These are phyloP conservation scores for Azolla pinnata DNA, from an alignment of 75 land plant genomes.

Conservation along the genomic window DNA sequence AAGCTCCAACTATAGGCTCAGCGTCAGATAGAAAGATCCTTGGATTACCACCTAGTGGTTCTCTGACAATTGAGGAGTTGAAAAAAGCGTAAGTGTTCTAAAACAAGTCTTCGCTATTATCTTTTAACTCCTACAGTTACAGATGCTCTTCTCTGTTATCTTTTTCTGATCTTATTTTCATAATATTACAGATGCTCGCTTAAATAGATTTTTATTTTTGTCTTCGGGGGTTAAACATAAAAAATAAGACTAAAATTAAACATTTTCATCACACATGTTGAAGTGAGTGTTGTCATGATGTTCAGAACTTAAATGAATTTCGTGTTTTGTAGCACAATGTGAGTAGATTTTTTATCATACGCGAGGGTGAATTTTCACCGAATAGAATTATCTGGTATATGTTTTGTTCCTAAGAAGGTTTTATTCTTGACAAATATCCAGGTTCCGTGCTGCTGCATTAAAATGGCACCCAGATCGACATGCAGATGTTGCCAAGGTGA, in stretches of 20 bases:
- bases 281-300: too few species aligned
- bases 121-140: background rate
- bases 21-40: constrained; percentile 47
- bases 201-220: too few species aligned
- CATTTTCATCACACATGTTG: too few species aligned
- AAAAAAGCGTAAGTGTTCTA: constrained; percentile 58
- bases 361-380: background rate
- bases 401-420: too few species aligned
- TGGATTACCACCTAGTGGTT: constrained; percentile 61
- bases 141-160: background rate
- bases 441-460: constrained; percentile 71
- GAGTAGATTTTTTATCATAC: background rate
- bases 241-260: too few species aligned
- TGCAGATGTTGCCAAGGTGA: constrained; percentile 70
- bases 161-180: background rate
- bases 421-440: too few species aligned
- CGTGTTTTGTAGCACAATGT: background rate
- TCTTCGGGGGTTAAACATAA: too few species aligned
- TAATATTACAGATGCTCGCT: too few species aligned
- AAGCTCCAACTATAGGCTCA: constrained; percentile 26
- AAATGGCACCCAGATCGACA: constrained; percentile 94
- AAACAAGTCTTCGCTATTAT: too few species aligned
- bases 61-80: constrained; percentile 58
- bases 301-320: background rate
- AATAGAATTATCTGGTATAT: background rate